Base-by-base conservation (phyloP, 1,284 basidiomycete species). In the Lentinula novae-zelandiae region DNA sequence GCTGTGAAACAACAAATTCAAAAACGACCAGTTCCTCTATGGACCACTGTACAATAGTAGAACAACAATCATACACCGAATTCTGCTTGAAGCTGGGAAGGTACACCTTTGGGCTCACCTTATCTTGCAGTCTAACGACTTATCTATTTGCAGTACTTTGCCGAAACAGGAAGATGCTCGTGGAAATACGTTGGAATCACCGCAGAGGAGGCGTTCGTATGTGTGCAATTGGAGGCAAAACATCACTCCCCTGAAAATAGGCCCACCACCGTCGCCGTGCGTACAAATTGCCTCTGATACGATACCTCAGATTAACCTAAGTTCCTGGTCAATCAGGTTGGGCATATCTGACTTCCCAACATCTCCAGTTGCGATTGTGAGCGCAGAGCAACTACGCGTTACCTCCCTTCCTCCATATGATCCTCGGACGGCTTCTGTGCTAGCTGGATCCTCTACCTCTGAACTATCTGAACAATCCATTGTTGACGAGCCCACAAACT, bases 371-470 rank as follows among this genome's bases (percentile, higher is more conserved):
- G 62, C 62, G 5, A 52, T 54, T 36, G 57, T 63, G 15, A 56
- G 57, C 12, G 56, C 59, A 12, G 56, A 60, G 3, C 55, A 60
- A 15, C 56, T 63, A 5, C 22, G 55, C 13, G 39, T 63, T 12
- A 60, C 62, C 10, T 63, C 58, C 27, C 49, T 57, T 48, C 62
- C 62, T n/a, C 59, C 59, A 20, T 63, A 60, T 33, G 59, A 63
- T 51, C 13, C 15, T 40, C 44, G 33, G 12, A 38, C 49, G n/a
- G 52, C 44, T 44, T 44, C 59, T n/a, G 9, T 10, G n/a, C 42
- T 53, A 8, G 36, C 56, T 12, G 44, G 51, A 39, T 10, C 44
- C 31, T 36, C 56, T 10, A 22, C 49, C 33, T 36, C 53, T 27
- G 56, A 52, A 31, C 20, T 15, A 34, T 20, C 22, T 5, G 46